Conservation (phyloP, 2,329 filamentous ascomycete species). For the Furcasterigmium furcatum region DNA sequence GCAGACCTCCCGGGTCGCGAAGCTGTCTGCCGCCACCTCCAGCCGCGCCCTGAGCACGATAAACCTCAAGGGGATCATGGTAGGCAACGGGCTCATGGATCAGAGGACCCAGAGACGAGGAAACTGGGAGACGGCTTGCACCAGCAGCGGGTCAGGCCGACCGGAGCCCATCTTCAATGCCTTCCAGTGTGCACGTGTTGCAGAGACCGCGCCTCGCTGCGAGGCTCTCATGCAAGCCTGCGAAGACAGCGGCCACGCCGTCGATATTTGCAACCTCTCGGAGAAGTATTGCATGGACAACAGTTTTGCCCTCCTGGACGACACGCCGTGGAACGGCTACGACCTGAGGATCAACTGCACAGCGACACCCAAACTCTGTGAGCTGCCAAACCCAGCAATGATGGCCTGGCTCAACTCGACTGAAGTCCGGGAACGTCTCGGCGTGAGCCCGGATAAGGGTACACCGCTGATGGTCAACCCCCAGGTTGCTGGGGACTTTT, state of each 20-base stretch:
- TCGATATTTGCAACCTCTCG: background rate
- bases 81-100: slow-evolving; percentile 2
- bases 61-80: slow-evolving; percentile 2
- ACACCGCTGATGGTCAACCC: no score
- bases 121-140: background rate
- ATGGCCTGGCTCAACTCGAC: slow-evolving; percentile 1
- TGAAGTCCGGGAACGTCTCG: no score
- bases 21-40: no score
- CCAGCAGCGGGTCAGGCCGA: no score
- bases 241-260: background rate
- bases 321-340: no score
- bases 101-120: slow-evolving; percentile 2
- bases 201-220: background rate
- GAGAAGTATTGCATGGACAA: slow-evolving; percentile 5
- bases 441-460: no score
- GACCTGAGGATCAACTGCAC: no score
- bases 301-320: no score
- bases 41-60: no score
- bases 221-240: background rate
- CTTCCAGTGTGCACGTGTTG: background rate
- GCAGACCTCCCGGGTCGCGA: no score
- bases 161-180: background rate
- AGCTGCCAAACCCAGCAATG: slow-evolving; percentile 1
- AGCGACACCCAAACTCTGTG: no score
- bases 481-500: background rate